These are phyloP conservation scores for Ceratocystis diversiconidia DNA, from an alignment of 2,329 filamentous ascomycete species.

Conservation along the genomic window DNA sequence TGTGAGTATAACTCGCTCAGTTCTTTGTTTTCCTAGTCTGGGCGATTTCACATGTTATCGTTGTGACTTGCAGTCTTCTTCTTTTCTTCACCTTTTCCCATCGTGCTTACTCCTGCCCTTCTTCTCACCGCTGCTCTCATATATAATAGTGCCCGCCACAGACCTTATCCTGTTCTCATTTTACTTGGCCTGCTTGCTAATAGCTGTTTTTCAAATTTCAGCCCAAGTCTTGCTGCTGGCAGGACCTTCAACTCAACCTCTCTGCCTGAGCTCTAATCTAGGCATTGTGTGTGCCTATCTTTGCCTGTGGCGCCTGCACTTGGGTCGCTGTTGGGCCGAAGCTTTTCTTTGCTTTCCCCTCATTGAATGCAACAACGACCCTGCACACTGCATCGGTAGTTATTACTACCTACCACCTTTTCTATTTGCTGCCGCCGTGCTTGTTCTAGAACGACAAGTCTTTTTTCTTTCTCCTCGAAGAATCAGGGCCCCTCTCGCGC, in stretches of 20 bases:
- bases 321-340: not conserved
- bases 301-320: not conserved
- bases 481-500: not conserved
- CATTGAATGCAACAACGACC: conserved; percentile 1
- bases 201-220: not conserved
- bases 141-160: not conserved
- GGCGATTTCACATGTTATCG: not conserved
- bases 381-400: not conserved
- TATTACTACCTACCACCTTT: not conserved
- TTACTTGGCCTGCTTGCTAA: not conserved
- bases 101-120: not conserved
- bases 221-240: not conserved
- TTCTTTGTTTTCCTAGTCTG: not conserved
- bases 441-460: not conserved
- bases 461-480: not conserved
- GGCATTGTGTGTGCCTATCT: conserved; percentile 1
- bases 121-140: not conserved
- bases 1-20: not conserved
- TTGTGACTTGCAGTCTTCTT: not conserved
- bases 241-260: not conserved
- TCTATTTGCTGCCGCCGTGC: not conserved
- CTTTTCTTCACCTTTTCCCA: not conserved
- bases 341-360: conserved; percentile 2
- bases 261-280: not conserved
- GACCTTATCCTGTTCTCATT: too few relatives aligned